Percentiles rank a stretch among this genome's conserved stretches.
phyloP scores from a whole-genome alignment of 2,329 filamentous ascomycete species.

The Ciborinia camelliae region DNA sequence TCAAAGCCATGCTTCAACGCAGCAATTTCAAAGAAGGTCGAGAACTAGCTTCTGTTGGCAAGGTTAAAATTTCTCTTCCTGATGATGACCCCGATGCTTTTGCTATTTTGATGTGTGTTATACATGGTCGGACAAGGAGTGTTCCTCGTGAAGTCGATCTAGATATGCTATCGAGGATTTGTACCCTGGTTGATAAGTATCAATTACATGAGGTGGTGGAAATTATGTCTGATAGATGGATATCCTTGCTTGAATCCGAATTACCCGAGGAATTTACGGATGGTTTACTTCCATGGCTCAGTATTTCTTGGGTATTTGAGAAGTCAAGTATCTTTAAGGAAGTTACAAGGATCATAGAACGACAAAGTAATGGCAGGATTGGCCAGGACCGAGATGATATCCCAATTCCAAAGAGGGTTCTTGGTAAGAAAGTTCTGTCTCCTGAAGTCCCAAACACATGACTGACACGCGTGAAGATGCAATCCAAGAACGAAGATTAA shows the following conservation, averaged over 20 bases:
- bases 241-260: neutral
- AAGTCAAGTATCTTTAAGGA: slow-evolving; percentile 6
- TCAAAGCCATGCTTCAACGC: slow-evolving; percentile 15
- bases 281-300: slow-evolving; percentile 6
- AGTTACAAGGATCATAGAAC: slow-evolving; percentile 11
- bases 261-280: neutral
- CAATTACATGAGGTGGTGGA: slow-evolving; percentile 16
- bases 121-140: neutral
- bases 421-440: slow-evolving; percentile 1
- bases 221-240: slow-evolving; percentile 11
- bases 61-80: slow-evolving; percentile 5
- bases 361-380: slow-evolving; percentile 7
- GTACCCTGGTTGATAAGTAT: slow-evolving; percentile 18
- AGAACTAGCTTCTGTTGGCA: slow-evolving; percentile 3
- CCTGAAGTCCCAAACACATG: neutral
- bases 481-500: slow-evolving; percentile 10
- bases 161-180: slow-evolving; percentile 3
- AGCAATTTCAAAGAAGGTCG: slow-evolving; percentile 6
- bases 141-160: neutral
- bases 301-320: slow-evolving; percentile 17
- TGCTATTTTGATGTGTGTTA: slow-evolving; percentile 6
- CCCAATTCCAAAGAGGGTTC: slow-evolving; percentile 10
- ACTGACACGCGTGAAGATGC: slow-evolving; percentile 7
- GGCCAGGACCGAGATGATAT: slow-evolving; percentile 12
- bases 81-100: slow-evolving; percentile 17